These are phyloP conservation scores for Trifolium pratense DNA, from an alignment of 306 rosid genomes.

Conservation along the genomic window DNA sequence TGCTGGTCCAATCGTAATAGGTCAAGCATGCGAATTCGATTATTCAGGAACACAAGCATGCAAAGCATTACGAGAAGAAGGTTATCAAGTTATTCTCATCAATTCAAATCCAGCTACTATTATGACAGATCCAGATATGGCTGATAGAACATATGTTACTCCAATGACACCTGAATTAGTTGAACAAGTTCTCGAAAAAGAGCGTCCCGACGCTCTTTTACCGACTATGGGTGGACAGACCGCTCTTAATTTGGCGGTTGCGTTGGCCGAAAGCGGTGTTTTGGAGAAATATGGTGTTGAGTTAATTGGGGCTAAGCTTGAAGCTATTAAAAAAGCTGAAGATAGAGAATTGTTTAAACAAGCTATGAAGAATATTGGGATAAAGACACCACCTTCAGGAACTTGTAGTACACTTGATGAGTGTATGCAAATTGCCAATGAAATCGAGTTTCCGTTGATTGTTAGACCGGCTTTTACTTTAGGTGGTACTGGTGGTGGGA, in stretches of 20 bases:
- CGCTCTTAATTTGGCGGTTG: conserved; percentile 84
- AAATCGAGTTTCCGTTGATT: conserved; percentile 78
- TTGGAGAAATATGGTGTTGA: conserved; percentile 74
- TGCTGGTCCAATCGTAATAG: conserved; percentile 94
- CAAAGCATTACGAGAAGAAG: conserved; percentile 88
- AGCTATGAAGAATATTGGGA: conserved; percentile 88
- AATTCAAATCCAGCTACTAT: conserved; percentile 96
- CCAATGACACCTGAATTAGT: conserved; percentile 95
- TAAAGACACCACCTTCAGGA: conserved; percentile 88
- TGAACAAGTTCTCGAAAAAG: conserved; percentile 78
- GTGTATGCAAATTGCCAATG: conserved; percentile 59
- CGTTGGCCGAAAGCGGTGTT: conserved; percentile 80
- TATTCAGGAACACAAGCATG: conserved; percentile 98
- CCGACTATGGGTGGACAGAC: conserved; percentile 99
- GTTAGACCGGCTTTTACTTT: conserved; percentile 85
- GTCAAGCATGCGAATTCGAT: conserved; percentile 96
- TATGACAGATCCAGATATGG: conserved; percentile 95
- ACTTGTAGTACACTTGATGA: conserved; percentile 63
- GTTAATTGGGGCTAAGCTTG: conserved; percentile 93
- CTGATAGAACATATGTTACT: conserved; percentile 77
- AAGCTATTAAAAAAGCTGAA: conserved; percentile 86
- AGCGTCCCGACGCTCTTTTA: conserved; percentile 86
- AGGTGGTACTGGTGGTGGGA: conserved; percentile 97
- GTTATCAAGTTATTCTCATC: conserved; percentile 78
- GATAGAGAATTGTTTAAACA: conserved; percentile 87